Evolutionary conservation across 805 yeast species (phyloP), one percentile per base, ranked within the genome.

Genomic region (Cyberlindnera misumaiensis): DNA sequence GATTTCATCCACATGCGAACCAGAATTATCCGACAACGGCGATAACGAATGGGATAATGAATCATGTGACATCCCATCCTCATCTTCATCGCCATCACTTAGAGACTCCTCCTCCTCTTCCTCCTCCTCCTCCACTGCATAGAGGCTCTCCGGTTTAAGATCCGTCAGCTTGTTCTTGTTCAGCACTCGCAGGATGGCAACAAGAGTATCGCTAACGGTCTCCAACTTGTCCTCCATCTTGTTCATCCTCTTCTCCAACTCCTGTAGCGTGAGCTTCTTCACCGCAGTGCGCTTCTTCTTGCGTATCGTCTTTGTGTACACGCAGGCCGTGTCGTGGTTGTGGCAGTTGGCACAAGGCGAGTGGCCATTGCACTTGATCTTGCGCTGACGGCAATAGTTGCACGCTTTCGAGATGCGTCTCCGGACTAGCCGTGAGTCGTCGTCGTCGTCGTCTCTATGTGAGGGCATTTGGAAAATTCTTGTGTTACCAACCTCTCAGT

Each of bases 251-350:
- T 46, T 51, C 29, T 53, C 54, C n/a, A 54, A 17, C 4, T 53
- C 55, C 27, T 47, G 49, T 13, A 53, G 24, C 4, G 53, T 45
- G 15, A 47, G 38, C 33, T 51, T 53, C 46, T 47, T 52, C 0
- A 31, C 31, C n/a, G 36, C 33, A 16, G 26, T 33, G 13, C 39
- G 42, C 40, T 46, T 52, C 44, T 48, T 53, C 39, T 45, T 51
- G 30, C 46, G 44, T 8, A 47, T 35, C 2, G 52, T 46, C 39
- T 52, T 47, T 4, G 58, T 49, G 59, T 88, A 88, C 0, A 89
- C 76, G 59, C 96, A 88, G 32, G 75, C 82, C 56, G 83, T 84
- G 17, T 80, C 72, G 59, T 87, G 89, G 3, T 81, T 94, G 3
- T 94, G 81, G 55, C 96, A 88, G 54, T 83, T 89, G 20, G 80